Evolutionary conservation across 768 basidiomycete genomes (phyloP), one percentile per base, ranked within the genome.

Genomic region (Boletus barrowsii): DNA sequence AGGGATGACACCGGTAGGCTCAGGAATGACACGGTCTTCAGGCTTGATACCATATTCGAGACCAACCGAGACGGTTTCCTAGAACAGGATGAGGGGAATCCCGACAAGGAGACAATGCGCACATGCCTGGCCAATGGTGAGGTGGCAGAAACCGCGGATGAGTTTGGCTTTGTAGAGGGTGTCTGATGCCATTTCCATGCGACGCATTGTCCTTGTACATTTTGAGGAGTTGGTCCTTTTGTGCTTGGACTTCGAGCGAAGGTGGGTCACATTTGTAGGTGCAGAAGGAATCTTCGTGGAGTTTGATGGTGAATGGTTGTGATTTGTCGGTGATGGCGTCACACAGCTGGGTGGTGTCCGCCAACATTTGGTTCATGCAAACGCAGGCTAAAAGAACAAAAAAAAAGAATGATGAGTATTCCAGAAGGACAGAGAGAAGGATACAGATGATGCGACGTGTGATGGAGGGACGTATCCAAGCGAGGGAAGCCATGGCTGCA

Each of bases 61-160:
- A 49, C 96, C 96, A 56, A 98, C 93, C 0, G 95, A 88, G 42
- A 98, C 88, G n/a, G 96, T 96, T 88, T 98, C 97, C 90, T 96
- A 60, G 15, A 26, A 41, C 0, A 24, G 0, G 40, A 24, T 58
- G 42, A 53, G 59, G 8, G 13, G 36, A n/a, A 45, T 2, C 53
- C 6, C 18, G 15, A 50, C 37, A 26, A 4, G 35, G 33, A n/a
- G 29, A 29, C 2, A 7, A 29, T 8, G 29, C 2, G 8, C 29
- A 58, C 75, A 26, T 51, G 87, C 92, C 85, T 98, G 96, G 39
- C 97, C 96, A 66, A 96, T 97, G 57, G 96, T 93, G 60, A 99
- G 78, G 81, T 98, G 96, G 74, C 96, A 99, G 82, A 99, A 98
- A 20, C 96, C 96, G 60, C 95, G 86, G 62, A 98, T 94, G 58